These are phyloP conservation scores for Sclerotinia trifoliorum DNA, from an alignment of 2,329 filamentous ascomycete genomes.

Conservation along the genomic window DNA sequence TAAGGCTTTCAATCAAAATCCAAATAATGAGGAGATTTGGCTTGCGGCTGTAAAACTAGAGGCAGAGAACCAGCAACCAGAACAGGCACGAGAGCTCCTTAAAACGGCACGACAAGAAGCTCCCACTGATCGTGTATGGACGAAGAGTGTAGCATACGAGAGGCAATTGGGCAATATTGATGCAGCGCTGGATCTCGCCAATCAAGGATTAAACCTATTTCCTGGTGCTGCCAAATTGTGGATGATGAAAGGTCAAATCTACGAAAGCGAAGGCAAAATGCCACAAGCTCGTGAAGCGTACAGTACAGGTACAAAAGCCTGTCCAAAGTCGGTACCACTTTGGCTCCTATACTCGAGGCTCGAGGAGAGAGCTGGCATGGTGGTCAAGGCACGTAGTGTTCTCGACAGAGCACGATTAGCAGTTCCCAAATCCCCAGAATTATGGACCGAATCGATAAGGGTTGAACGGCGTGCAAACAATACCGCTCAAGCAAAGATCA, in stretches of 20 bases:
- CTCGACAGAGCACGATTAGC: constrained; percentile 88
- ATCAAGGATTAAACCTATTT: constrained; percentile 83
- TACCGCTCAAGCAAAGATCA: constrained; percentile 75
- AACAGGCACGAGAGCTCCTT: constrained; percentile 79
- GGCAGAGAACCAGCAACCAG: constrained; percentile 79
- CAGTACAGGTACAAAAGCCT: constrained; percentile 81
- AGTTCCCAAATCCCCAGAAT: constrained; percentile 76
- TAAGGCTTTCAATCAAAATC: constrained; percentile 89
- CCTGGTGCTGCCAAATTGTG: constrained; percentile 84
- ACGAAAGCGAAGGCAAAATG: constrained; percentile 76
- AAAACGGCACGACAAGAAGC: constrained; percentile 82
- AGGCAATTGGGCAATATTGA: constrained; percentile 77
- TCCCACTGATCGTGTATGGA: constrained; percentile 94
- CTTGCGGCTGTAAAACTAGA: constrained; percentile 94
- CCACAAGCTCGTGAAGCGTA: constrained; percentile 89
- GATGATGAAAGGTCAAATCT: constrained; percentile 99
- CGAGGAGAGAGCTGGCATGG: constrained; percentile 78
- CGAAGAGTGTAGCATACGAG: constrained; percentile 93
- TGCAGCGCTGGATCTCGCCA: constrained; percentile 80
- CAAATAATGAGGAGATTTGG: constrained; percentile 98
- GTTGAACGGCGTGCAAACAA: constrained; percentile 88
- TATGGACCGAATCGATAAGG: constrained; percentile 93
- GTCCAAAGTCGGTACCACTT: constrained; percentile 77
- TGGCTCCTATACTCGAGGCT: constrained; percentile 88
- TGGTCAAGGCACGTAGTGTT: constrained; percentile 90